A percentile compares a stretch with the other conserved stretches of the same genome.
phyloP scores from a whole-genome alignment of 257 asterid genomes.

The Paraleonurus japonicus region DNA sequence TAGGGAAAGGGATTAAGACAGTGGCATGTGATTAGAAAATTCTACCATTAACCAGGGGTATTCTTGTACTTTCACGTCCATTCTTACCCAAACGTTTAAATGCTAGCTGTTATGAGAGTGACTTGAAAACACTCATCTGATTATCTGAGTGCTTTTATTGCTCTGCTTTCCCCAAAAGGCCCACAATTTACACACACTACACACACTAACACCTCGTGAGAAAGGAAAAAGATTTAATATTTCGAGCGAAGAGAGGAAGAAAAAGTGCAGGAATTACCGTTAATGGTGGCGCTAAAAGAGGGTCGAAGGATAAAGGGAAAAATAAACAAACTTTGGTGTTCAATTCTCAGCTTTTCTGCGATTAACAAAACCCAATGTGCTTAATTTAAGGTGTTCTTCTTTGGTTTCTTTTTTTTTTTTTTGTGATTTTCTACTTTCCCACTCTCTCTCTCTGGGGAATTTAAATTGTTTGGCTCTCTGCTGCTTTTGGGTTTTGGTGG shows the following conservation, averaged over 20 bases:
- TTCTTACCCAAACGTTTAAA: conserved; percentile 42
- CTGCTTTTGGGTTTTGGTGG: too few relatives aligned
- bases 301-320: conserved; percentile 17
- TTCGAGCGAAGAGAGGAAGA: neutral
- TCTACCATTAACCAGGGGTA: conserved; percentile 13
- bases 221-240: conserved; percentile 21
- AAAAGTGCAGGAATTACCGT: conserved; percentile 26
- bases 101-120: conserved; percentile 53
- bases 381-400: conserved; percentile 9
- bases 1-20: neutral
- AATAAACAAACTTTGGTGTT: neutral
- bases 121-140: conserved; percentile 39
- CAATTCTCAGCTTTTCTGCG: conserved; percentile 15
- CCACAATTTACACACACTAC: conserved; percentile 32
- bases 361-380: neutral
- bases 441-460: too few relatives aligned
- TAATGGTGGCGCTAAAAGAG: conserved; percentile 38
- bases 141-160: conserved; percentile 35
- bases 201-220: conserved; percentile 14
- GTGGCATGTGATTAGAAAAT: conserved; percentile 28
- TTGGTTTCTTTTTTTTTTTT: neutral
- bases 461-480: conserved; percentile 18
- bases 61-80: neutral
- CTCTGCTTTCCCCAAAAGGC: conserved; percentile 41
- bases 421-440: too few relatives aligned